Conservation (phyloP, 371 early-diverging fungal species). For the Gilbertella persicaria region DNA sequence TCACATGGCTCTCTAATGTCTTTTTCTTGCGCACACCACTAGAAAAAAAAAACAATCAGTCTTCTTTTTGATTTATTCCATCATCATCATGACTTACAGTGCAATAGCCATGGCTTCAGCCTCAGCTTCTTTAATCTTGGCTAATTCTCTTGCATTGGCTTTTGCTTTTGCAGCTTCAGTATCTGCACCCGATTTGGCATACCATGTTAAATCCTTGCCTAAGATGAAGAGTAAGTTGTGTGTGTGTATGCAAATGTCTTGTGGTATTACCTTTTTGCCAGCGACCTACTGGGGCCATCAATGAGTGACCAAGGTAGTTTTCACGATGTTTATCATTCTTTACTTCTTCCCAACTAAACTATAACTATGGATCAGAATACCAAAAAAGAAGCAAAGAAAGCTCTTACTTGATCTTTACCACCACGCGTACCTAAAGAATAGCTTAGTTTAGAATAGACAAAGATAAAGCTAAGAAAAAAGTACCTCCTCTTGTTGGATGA, state of each 20-base stretch:
- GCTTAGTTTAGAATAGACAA: background rate
- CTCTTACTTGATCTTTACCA: conserved; percentile 60
- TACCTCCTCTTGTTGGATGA: conserved; percentile 56
- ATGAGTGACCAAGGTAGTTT: conserved; percentile 85
- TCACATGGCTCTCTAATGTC: conserved; percentile 53
- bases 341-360: conserved; percentile 70
- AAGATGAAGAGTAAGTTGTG: conserved; percentile 20
- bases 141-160: conserved; percentile 52
- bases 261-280: conserved; percentile 54
- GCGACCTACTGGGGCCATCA: conserved; percentile 81
- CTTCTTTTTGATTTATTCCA: background rate
- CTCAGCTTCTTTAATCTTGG: conserved; percentile 72
- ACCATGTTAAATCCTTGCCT: conserved; percentile 79
- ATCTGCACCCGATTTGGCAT: conserved; percentile 58
- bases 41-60: background rate
- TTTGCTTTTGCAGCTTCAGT: conserved; percentile 18
- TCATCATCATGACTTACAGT: too few relatives aligned
- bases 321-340: conserved; percentile 84
- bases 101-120: conserved; percentile 81
- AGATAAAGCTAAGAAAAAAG: background rate
- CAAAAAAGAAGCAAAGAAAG: conserved; percentile 1
- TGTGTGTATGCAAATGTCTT: background rate
- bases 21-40: conserved; percentile 60
- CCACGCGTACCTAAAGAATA: conserved; percentile 55
- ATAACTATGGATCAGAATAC: background rate